These are phyloP conservation scores for Epithele typhae DNA, from an alignment of 768 basidiomycete species.

Conservation along the genomic window DNA sequence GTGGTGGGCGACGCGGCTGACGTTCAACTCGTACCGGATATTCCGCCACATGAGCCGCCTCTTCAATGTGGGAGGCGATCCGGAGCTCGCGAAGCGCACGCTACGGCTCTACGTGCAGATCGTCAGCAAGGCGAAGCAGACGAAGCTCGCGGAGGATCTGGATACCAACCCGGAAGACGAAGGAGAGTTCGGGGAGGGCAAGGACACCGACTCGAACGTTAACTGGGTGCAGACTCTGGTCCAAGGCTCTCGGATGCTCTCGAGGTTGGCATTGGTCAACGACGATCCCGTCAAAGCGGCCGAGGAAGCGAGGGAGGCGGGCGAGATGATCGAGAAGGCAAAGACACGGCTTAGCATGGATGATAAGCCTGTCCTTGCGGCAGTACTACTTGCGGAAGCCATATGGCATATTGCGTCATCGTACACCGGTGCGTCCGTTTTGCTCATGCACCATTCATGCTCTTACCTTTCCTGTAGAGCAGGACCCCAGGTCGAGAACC, in stretches of 20 bases:
- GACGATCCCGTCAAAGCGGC: slow-evolving; percentile 25
- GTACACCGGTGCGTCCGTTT: slow-evolving; percentile 49
- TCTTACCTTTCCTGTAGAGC: slow-evolving; percentile 40
- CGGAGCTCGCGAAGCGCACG: slow-evolving; percentile 63
- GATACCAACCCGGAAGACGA: slow-evolving; percentile 17
- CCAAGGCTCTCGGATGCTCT: slow-evolving; percentile 76
- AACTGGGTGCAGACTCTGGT: slow-evolving; percentile 77
- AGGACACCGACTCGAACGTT: slow-evolving; percentile 58
- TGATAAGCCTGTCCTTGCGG: slow-evolving; percentile 52
- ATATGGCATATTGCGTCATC: slow-evolving; percentile 70
- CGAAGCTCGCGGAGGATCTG: slow-evolving; percentile 36
- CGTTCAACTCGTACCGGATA: slow-evolving; percentile 87
- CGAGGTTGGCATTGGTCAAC: slow-evolving; percentile 38
- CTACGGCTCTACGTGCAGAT: slow-evolving; percentile 81
- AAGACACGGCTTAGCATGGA: slow-evolving; percentile 45
- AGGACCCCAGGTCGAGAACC: slow-evolving; percentile 58
- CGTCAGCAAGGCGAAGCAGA: slow-evolving; percentile 77
- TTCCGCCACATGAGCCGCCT: slow-evolving; percentile 82
- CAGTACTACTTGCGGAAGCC: slow-evolving; percentile 65
- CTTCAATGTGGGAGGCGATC: slow-evolving; percentile 56
- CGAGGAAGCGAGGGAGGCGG: slow-evolving; percentile 61
- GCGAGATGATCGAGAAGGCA: slow-evolving; percentile 55
- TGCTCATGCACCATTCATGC: not conserved
- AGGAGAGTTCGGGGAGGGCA: slow-evolving; percentile 10
- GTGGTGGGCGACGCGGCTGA: slow-evolving; percentile 92